Evolutionary conservation across 768 basidiomycete species (phyloP).

Genomic region (Scleroderma bovista): DNA sequence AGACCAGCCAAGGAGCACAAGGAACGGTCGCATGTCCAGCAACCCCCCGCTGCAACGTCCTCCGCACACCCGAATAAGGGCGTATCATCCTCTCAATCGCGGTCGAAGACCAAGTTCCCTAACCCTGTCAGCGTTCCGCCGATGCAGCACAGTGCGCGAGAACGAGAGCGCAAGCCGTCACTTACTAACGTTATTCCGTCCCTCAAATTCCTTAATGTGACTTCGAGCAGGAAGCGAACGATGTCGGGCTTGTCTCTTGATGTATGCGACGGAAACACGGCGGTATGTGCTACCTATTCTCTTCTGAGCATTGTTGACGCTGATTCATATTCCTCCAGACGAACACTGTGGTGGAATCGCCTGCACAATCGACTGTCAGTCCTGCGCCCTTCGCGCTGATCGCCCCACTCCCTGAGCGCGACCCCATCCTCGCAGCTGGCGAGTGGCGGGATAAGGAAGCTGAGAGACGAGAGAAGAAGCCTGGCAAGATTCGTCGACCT

Average conservation of each 20-base stretch:
- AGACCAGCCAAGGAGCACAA: slow-evolving; percentile 15
- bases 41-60: slow-evolving; percentile 1
- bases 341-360: slow-evolving; percentile 71
- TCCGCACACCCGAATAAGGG: slow-evolving; percentile 3
- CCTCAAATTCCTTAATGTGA: slow-evolving; percentile 51
- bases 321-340: slow-evolving; percentile 33
- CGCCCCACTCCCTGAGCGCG: slow-evolving; percentile 52
- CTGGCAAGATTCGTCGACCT: slow-evolving; percentile 43
- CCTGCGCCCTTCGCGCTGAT: slow-evolving; percentile 39
- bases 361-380: slow-evolving; percentile 64
- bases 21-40: slow-evolving; percentile 2
- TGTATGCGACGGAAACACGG: slow-evolving; percentile 68
- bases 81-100: slow-evolving; percentile 10
- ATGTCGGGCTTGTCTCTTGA: slow-evolving; percentile 73
- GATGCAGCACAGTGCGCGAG: slow-evolving; percentile 24
- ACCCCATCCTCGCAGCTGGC: slow-evolving; percentile 56
- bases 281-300: slow-evolving; percentile 44
- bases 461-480: slow-evolving; percentile 35
- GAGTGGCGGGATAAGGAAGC: slow-evolving; percentile 67
- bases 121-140: slow-evolving; percentile 26
- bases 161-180: slow-evolving; percentile 35
- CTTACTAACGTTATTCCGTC: slow-evolving; percentile 51
- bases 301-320: slow-evolving; percentile 1
- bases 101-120: slow-evolving; percentile 12
- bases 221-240: slow-evolving; percentile 54